These are phyloP conservation scores for Aspergillus niger DNA, from an alignment of 2,329 filamentous ascomycete species.

Conservation along the genomic window DNA sequence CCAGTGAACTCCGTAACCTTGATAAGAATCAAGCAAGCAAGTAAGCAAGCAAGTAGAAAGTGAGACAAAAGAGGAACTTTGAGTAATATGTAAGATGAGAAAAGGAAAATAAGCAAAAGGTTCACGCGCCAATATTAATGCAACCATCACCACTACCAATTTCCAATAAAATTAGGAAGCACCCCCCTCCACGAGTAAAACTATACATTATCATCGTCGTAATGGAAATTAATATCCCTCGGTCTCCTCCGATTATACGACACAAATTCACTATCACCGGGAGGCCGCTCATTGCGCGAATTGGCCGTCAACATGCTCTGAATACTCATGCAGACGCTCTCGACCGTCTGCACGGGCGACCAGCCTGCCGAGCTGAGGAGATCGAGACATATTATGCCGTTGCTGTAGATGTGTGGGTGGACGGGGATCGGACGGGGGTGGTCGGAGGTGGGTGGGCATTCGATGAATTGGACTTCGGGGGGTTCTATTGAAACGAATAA, in stretches of 20 bases:
- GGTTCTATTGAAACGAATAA: constrained; percentile 62
- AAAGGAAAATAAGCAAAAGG: too few relatives aligned
- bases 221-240: constrained; percentile 88
- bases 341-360: constrained; percentile 95
- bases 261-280: constrained; percentile 88
- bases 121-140: too few relatives aligned
- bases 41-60: background rate
- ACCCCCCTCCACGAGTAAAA: too few relatives aligned
- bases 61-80: too few relatives aligned
- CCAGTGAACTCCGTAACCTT: background rate
- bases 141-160: background rate
- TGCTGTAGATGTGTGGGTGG: constrained; percentile 97
- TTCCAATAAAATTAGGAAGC: background rate
- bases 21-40: background rate
- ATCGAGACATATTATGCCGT: constrained; percentile 97
- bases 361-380: constrained; percentile 85
- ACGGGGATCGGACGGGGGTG: constrained; percentile 71
- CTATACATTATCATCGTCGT: constrained; percentile 82
- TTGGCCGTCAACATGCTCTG: constrained; percentile 99
- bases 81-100: too few relatives aligned
- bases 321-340: constrained; percentile 94
- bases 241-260: constrained; percentile 75
- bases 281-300: constrained; percentile 83
- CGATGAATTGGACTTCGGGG: constrained; percentile 88
- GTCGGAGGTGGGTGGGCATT: constrained; percentile 48